Conservation (phyloP, 805 yeast genomes). For the Candida stauntonica region DNA sequence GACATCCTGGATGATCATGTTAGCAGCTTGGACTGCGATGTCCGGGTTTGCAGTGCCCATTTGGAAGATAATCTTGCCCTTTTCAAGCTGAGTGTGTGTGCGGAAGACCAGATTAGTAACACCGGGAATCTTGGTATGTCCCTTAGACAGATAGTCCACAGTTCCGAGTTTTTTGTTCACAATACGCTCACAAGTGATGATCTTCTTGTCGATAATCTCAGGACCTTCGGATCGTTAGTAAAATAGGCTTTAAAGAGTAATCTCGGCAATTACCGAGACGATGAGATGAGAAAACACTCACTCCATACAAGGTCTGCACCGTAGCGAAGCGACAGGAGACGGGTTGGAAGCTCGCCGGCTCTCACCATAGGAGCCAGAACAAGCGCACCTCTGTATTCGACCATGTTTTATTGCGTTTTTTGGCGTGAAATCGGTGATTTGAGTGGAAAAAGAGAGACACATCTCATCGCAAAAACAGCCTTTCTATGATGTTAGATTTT, state of each 20-base stretch:
- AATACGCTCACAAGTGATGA: slow-evolving; percentile 63
- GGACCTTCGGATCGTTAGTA: slow-evolving; percentile 40
- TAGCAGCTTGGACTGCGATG: slow-evolving; percentile 85
- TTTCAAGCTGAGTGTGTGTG: slow-evolving; percentile 60
- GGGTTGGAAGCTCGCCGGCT: slow-evolving; percentile 88
- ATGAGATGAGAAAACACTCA: slow-evolving; percentile 7
- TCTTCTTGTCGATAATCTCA: slow-evolving; percentile 84
- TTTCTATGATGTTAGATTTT: neutral
- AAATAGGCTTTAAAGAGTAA: neutral
- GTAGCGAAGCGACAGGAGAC: slow-evolving; percentile 70
- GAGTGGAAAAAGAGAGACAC: neutral
- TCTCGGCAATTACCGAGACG: neutral
- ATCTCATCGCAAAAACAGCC: slow-evolving; percentile 1
- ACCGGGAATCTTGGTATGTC: slow-evolving; percentile 41
- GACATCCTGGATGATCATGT: slow-evolving; percentile 76
- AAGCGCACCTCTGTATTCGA: slow-evolving; percentile 69
- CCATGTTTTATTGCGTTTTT: slow-evolving; percentile 35
- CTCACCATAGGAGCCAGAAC: slow-evolving; percentile 97
- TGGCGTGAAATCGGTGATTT: too few relatives aligned
- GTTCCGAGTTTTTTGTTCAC: slow-evolving; percentile 55
- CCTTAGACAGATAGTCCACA: slow-evolving; percentile 50
- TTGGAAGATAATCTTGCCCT: slow-evolving; percentile 74
- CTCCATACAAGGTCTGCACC: slow-evolving; percentile 97
- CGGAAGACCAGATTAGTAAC: slow-evolving; percentile 62
- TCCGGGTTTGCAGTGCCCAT: slow-evolving; percentile 84